Evolutionary conservation across 139 green algal species (phyloP).

Genomic region (Chlorella sp.): DNA sequence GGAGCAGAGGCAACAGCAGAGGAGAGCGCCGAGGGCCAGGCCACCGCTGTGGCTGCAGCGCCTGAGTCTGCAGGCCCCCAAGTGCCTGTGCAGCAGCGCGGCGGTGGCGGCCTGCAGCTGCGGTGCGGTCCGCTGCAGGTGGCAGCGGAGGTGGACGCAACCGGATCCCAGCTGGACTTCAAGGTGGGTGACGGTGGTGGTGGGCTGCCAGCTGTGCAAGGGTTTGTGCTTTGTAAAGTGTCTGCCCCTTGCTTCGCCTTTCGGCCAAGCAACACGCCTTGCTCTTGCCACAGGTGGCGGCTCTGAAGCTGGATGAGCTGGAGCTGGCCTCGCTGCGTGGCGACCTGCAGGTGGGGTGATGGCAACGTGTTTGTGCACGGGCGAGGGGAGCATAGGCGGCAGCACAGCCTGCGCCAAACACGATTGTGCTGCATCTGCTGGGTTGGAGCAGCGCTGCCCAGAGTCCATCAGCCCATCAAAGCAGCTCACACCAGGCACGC

Average conservation of each 20-base stretch:
- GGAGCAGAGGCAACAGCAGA: not conserved
- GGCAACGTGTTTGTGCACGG: too few relatives aligned
- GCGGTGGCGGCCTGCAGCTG: slow-evolving; percentile 58
- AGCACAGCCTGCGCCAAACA: too few relatives aligned
- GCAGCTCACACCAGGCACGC: too few relatives aligned
- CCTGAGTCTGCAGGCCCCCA: not conserved
- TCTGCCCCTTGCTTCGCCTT: not conserved
- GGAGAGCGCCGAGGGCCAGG: not conserved
- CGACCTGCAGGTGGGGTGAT: slow-evolving; percentile 48
- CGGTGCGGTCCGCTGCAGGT: slow-evolving; percentile 59
- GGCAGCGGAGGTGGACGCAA: slow-evolving; percentile 40
- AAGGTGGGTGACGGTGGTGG: slow-evolving; percentile 3
- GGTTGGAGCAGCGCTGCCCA: too few relatives aligned
- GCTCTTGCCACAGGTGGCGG: slow-evolving; percentile 47
- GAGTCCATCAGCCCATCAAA: too few relatives aligned
- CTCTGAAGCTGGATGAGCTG: slow-evolving; percentile 88
- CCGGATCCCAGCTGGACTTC: slow-evolving; percentile 40
- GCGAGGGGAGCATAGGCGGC: too few relatives aligned
- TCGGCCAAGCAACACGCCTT: too few relatives aligned
- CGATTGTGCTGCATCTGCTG: too few relatives aligned
- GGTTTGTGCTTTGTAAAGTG: too few relatives aligned
- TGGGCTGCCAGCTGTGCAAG: not conserved
- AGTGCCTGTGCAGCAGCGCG: not conserved
- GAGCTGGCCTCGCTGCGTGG: slow-evolving; percentile 88
- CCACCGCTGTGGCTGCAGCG: slow-evolving; percentile 3